Evolutionary conservation across 2,329 filamentous ascomycete species (phyloP), one percentile per base, ranked within the genome.

Genomic region (Dendrostoma leiphaemia): DNA sequence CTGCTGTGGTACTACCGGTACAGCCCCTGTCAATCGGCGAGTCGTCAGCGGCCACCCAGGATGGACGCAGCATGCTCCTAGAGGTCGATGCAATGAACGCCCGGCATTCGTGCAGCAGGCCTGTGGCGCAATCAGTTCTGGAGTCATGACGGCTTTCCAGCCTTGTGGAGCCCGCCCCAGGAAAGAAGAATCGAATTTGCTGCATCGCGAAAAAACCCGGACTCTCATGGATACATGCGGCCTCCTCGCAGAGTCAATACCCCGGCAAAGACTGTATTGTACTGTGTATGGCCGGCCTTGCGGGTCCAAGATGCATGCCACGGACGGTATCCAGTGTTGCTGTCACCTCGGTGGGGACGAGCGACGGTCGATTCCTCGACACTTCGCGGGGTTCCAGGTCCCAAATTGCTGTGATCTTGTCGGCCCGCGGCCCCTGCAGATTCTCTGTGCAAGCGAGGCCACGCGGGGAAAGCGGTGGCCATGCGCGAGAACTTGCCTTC

Each of bases 1-100:
- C n/a, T 29, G 46, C 38, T 7, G 46, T 48, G 38, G 46, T 45
- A 54, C 52, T 38, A 50, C 17, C 6, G 35, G 35, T 21, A 6
- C n/a, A 35, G 34, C 34, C 34, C 4, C 13, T n/a, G 15, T 15
- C 34, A 35, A n/a, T 4, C 34, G 17, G 35, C 17, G 17, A 38
- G 17, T 38, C 35, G 35, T 13, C 35, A 38, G 37, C 10, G 37
- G 35, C 17, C 35, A 19, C 23, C n/a, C n/a, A n/a, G n/a, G n/a
- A n/a, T n/a, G n/a, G n/a, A n/a, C n/a, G n/a, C n/a, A n/a, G n/a
- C n/a, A n/a, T n/a, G n/a, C n/a, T n/a, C n/a, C n/a, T n/a, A n/a
- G n/a, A n/a, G n/a, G n/a, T n/a, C n/a, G n/a, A n/a, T n/a, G n/a
- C n/a, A n/a, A n/a, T n/a, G n/a, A n/a, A n/a, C n/a, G n/a, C n/a